phyloP scores from a whole-genome alignment of 2,329 filamentous ascomycete genomes.

The Pyrenophora tritici-repentis region DNA sequence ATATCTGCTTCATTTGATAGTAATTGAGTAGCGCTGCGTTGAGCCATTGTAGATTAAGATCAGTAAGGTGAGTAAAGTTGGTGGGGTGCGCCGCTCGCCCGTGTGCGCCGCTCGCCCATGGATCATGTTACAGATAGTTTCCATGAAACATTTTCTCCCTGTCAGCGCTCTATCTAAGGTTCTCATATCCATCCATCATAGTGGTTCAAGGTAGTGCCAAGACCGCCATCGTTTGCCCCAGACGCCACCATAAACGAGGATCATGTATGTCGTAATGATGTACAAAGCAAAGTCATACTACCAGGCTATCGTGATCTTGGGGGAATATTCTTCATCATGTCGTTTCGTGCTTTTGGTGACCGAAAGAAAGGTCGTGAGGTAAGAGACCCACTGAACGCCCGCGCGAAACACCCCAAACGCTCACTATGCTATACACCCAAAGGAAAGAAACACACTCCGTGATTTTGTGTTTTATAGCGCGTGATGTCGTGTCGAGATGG shows the following conservation, averaged over 20 bases:
- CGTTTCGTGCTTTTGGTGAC: slow-evolving; percentile 40
- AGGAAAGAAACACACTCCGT: slow-evolving; percentile 24
- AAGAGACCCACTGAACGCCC: slow-evolving; percentile 28
- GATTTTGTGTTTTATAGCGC: slow-evolving; percentile 15
- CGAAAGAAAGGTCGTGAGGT: slow-evolving; percentile 16
- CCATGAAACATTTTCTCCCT: slow-evolving; percentile 16
- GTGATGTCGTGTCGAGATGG: slow-evolving; percentile 12
- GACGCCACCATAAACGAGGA: slow-evolving; percentile 13
- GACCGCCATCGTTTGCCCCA: not conserved
- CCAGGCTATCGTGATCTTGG: slow-evolving; percentile 32
- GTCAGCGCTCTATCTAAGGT: slow-evolving; percentile 16
- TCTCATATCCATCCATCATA: not conserved
- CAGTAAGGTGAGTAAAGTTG: too few relatives aligned
- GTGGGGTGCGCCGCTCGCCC: too few relatives aligned
- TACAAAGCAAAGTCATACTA: slow-evolving; percentile 26
- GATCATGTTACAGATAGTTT: not conserved
- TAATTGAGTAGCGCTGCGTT: too few relatives aligned
- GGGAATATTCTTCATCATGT: slow-evolving; percentile 37
- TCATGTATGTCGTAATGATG: slow-evolving; percentile 21
- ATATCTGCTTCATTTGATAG: too few relatives aligned
- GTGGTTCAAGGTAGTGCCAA: slow-evolving; percentile 1
- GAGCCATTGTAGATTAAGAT: too few relatives aligned
- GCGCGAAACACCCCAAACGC: slow-evolving; percentile 38
- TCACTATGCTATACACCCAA: slow-evolving; percentile 44
- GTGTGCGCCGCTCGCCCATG: too few relatives aligned